Percentiles rank a stretch among this genome's conserved stretches.
Conservation (phyloP, 2,329 filamentous ascomycete species). For the Neoascochyta sp. region DNA sequence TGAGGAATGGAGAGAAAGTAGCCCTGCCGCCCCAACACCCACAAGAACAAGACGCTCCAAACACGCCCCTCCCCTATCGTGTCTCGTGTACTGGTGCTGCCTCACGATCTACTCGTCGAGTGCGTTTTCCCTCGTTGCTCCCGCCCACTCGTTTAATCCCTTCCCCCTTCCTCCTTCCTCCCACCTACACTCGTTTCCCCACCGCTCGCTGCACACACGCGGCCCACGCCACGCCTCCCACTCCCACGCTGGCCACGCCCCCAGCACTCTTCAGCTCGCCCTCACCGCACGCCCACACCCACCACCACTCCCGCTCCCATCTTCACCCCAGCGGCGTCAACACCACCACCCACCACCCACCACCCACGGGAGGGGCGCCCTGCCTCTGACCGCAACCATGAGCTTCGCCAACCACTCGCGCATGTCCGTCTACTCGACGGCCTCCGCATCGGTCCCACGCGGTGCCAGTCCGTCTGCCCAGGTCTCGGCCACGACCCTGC, state of each 20-base stretch:
- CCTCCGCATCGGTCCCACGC: slow-evolving; percentile 56
- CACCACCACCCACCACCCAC: slow-evolving; percentile 2
- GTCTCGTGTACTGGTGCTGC: too few species aligned
- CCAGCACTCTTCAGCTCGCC: slow-evolving; percentile 5
- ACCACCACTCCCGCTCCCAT: slow-evolving; percentile 14
- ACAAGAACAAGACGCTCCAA: too few species aligned
- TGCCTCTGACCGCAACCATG: slow-evolving; percentile 31
- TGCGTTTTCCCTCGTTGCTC: slow-evolving; percentile 23
- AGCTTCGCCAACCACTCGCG: slow-evolving; percentile 57
- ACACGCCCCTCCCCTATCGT: too few species aligned
- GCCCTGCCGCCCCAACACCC: slow-evolving; percentile 20
- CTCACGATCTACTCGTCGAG: slow-evolving; percentile 9
- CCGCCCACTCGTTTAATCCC: slow-evolving; percentile 25
- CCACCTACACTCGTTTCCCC: too few species aligned
- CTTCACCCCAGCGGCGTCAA: too few species aligned
- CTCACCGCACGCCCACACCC: slow-evolving; percentile 15
- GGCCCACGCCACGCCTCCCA: too few species aligned
- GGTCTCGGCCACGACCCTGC: slow-evolving; percentile 85
- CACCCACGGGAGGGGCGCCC: slow-evolving; percentile 17
- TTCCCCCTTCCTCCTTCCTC: slow-evolving; percentile 4
- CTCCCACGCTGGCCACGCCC: slow-evolving; percentile 7
- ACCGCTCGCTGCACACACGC: too few species aligned
- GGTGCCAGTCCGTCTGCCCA: slow-evolving; percentile 66
- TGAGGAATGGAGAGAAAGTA: slow-evolving; percentile 22
- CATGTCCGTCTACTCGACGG: slow-evolving; percentile 58